phyloP scores from a whole-genome alignment of 2,329 filamentous ascomycete genomes.

The Botryotinia globosa region DNA sequence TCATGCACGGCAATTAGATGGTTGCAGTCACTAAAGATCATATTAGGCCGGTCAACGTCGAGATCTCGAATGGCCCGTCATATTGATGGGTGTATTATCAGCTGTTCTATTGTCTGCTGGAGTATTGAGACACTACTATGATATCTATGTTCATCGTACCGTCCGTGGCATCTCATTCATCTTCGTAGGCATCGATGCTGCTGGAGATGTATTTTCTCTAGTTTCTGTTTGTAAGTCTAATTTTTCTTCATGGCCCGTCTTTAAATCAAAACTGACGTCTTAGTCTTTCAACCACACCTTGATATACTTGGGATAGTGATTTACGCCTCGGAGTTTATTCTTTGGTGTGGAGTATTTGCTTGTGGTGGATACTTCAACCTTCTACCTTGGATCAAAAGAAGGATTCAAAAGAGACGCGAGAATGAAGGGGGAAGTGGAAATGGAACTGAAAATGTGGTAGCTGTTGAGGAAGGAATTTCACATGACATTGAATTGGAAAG shows the following conservation, averaged over 20 bases:
- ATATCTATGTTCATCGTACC: constrained; percentile 64
- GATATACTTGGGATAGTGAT: constrained; percentile 64
- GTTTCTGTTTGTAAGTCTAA: constrained; percentile 51
- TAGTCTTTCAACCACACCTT: constrained; percentile 55
- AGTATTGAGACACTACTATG: constrained; percentile 66
- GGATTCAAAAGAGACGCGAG: constrained; percentile 29
- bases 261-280: background rate
- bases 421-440: constrained; percentile 13
- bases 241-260: background rate
- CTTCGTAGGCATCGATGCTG: constrained; percentile 67
- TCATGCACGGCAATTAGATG: background rate
- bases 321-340: constrained; percentile 61
- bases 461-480: constrained; percentile 23
- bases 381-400: constrained; percentile 52
- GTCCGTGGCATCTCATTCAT: constrained; percentile 70
- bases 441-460: background rate
- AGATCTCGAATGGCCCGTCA: constrained; percentile 56
- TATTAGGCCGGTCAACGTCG: constrained; percentile 41
- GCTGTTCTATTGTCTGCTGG: constrained; percentile 62
- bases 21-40: background rate
- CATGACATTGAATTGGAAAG: constrained; percentile 45
- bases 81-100: constrained; percentile 64
- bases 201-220: constrained; percentile 65
- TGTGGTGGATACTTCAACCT: constrained; percentile 65
- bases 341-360: constrained; percentile 67